phyloP scores from a whole-genome alignment of 371 early-diverging fungal genomes.

The Apophysomyces variabilis region DNA sequence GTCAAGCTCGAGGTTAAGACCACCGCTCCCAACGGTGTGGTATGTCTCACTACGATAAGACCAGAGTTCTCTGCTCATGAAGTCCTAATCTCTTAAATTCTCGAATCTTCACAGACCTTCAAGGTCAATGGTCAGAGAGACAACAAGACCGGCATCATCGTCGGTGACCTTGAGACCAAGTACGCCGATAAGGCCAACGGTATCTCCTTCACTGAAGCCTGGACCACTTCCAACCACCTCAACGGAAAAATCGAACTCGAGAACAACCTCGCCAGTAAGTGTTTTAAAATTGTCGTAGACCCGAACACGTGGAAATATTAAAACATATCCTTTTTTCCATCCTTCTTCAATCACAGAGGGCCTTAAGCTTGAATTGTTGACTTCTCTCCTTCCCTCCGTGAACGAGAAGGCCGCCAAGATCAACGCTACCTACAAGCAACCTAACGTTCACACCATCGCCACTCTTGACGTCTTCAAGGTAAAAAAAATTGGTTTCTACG shows the following conservation, averaged over 20 bases:
- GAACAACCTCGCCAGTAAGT: conserved; percentile 88
- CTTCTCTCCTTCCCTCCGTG: conserved; percentile 50
- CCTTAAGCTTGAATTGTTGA: conserved; percentile 51
- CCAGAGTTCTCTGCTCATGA: neutral
- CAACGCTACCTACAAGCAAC: conserved; percentile 52
- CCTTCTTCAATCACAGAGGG: conserved; percentile 35
- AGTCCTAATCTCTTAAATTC: neutral
- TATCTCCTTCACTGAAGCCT: conserved; percentile 92
- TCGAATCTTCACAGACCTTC: conserved; percentile 71
- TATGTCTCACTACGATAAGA: conserved; percentile 50
- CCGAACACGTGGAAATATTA: neutral
- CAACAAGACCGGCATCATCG: conserved; percentile 92
- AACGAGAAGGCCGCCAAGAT: conserved; percentile 54
- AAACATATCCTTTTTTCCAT: conserved; percentile 5
- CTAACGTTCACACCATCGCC: conserved; percentile 54
- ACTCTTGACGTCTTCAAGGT: conserved; percentile 55
- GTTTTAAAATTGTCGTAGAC: neutral
- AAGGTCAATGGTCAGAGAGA: conserved; percentile 94
- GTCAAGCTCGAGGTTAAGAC: conserved; percentile 98
- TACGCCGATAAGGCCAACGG: conserved; percentile 92
- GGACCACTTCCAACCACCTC: conserved; percentile 93
- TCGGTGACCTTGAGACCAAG: conserved; percentile 96
- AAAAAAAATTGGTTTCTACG: conserved; percentile 11
- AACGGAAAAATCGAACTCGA: conserved; percentile 92
- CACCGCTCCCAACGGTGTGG: conserved; percentile 92